phyloP scores from a whole-genome alignment of 345 rosid species.

The Eucalyptus erythrocorys region DNA sequence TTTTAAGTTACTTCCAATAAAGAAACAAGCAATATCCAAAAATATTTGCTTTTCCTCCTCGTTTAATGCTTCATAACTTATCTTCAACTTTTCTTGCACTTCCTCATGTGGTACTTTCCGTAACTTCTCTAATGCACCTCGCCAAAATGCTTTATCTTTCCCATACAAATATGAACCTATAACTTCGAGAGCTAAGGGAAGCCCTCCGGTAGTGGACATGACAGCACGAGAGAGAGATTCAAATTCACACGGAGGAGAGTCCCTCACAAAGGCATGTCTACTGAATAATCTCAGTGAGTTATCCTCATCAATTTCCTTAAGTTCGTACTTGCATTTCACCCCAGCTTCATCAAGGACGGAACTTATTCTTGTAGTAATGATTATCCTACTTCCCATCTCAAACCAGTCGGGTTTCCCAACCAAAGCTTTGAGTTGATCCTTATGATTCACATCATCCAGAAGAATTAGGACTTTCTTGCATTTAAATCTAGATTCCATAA shows the following conservation, averaged over 20 bases:
- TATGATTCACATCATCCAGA: neutral
- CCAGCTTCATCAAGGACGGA: neutral
- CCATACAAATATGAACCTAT: neutral
- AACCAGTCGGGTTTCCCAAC: neutral
- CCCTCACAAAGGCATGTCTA: neutral
- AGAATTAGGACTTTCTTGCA: neutral
- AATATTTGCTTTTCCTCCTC: neutral
- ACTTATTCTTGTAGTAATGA: neutral
- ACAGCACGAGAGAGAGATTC: neutral
- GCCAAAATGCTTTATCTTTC: neutral
- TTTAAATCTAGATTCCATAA: neutral
- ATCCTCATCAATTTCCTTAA: neutral
- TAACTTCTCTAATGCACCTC: neutral
- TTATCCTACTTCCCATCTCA: neutral
- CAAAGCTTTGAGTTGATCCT: neutral
- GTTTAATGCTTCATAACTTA: neutral
- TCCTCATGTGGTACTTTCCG: neutral
- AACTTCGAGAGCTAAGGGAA: neutral
- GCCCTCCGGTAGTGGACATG: neutral
- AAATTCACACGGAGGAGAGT: neutral
- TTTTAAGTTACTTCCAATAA: fast-evolving
- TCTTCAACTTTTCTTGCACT: neutral
- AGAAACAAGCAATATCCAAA: neutral
- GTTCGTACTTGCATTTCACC: neutral
- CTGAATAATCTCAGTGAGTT: neutral